phyloP scores from a whole-genome alignment of 2,329 filamentous ascomycete species.

The Leptoxyphium fumago region DNA sequence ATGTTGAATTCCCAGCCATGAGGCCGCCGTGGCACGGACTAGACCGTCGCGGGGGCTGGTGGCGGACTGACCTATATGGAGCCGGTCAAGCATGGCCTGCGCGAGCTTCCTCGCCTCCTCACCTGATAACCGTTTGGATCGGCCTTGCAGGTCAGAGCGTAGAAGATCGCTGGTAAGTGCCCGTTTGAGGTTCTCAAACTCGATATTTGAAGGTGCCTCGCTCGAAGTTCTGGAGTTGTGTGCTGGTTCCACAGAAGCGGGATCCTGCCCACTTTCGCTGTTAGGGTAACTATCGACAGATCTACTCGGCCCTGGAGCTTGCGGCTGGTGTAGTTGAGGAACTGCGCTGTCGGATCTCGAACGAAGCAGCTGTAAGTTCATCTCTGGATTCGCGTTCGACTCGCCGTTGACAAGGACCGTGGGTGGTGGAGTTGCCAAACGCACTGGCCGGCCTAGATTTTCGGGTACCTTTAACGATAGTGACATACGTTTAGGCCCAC shows the following conservation, averaged over 20 bases:
- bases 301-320: not conserved
- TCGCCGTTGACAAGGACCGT: conserved; percentile 40
- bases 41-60: conserved; percentile 4
- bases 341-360: not conserved
- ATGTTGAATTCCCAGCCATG: conserved; percentile 25
- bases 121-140: conserved; percentile 24
- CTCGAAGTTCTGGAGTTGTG: not conserved
- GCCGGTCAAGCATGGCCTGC: conserved; percentile 25
- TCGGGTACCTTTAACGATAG: conserved; percentile 50
- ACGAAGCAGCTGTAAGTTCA: conserved; percentile 5
- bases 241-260: not conserved
- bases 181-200: conserved; percentile 29
- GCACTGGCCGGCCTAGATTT: conserved; percentile 43
- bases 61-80: conserved; percentile 22
- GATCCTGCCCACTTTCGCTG: not conserved
- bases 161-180: conserved; percentile 32
- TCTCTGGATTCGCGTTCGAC: conserved; percentile 11
- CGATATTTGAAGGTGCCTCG: conserved; percentile 9
- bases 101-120: conserved; percentile 34
- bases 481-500: conserved; percentile 28
- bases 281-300: not conserved
- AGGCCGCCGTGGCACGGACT: conserved; percentile 25
- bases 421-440: conserved; percentile 45
- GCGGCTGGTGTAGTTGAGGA: not conserved
- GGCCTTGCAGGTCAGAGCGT: conserved; percentile 28